Conservation (phyloP, 495 filamentous ascomycete species). For the Chaetomidium leptoderma region DNA sequence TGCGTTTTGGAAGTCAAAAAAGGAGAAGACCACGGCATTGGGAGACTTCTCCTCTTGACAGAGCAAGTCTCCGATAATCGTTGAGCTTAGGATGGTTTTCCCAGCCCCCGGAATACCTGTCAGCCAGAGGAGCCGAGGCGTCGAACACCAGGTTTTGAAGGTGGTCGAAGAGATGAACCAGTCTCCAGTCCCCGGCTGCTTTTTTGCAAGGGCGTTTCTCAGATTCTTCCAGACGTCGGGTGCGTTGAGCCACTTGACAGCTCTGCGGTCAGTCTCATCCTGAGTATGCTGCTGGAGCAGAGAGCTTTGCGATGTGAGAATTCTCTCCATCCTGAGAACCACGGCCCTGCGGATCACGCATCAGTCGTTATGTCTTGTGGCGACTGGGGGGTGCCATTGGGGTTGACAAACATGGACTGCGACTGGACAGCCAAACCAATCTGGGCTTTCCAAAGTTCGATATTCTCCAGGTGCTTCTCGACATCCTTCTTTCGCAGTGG, state of each 20-base stretch:
- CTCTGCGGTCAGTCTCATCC: neutral
- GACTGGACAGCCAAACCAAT: neutral
- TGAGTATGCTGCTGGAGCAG: neutral
- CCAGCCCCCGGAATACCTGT: neutral
- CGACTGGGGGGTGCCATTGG: too few relatives aligned
- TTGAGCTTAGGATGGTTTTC: neutral
- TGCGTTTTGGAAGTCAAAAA: neutral
- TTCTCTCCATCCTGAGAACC: neutral
- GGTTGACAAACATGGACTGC: neutral
- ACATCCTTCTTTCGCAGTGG: neutral
- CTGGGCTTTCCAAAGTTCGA: neutral
- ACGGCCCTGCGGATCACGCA: neutral
- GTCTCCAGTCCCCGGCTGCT: neutral
- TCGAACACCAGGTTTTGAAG: neutral
- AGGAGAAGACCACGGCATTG: neutral
- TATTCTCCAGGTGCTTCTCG: slow-evolving; percentile 1
- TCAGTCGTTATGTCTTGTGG: neutral
- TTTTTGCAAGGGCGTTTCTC: neutral
- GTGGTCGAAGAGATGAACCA: neutral
- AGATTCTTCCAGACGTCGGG: neutral
- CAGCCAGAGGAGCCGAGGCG: neutral
- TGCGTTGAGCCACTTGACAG: neutral
- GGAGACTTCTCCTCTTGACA: neutral
- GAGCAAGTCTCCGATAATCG: neutral
- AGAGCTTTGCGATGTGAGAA: neutral